Conservation (phyloP, 2,329 filamentous ascomycete species). For the Davidsoniella virescens region DNA sequence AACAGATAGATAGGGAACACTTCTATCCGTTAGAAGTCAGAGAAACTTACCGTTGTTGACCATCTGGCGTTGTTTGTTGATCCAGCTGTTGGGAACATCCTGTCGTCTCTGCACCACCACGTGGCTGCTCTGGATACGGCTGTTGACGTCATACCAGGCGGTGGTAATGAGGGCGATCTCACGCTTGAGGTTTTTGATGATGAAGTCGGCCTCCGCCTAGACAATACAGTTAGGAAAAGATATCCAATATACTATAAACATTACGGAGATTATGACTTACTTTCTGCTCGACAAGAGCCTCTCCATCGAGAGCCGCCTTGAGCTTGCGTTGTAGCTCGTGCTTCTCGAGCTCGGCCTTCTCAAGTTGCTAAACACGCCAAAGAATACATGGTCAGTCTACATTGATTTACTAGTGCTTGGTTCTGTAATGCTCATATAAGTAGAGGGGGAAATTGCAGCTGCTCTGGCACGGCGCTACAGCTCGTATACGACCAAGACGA, state of each 20-base stretch:
- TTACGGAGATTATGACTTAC: constrained; percentile 23
- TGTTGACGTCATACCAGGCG: constrained; percentile 76
- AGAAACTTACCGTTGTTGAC: constrained; percentile 29
- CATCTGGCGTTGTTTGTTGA: constrained; percentile 65
- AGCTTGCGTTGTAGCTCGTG: constrained; percentile 38
- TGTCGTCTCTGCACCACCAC: constrained; percentile 60
- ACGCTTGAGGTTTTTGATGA: constrained; percentile 53
- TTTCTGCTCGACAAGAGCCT: constrained; percentile 34
- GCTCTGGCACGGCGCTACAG: neutral
- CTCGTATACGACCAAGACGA: neutral
- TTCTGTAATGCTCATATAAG: neutral
- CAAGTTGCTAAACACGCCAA: constrained; percentile 33
- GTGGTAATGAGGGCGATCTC: constrained; percentile 65
- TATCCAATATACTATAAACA: neutral
- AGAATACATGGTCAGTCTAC: constrained; percentile 13
- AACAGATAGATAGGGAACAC: too few relatives aligned
- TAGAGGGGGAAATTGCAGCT: neutral
- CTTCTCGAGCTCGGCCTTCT: constrained; percentile 39
- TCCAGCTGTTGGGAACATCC: constrained; percentile 64
- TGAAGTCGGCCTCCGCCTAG: constrained; percentile 35
- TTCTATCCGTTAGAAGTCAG: neutral
- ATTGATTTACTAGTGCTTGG: neutral
- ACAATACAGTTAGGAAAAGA: neutral
- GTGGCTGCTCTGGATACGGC: constrained; percentile 66
- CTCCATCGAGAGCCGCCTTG: constrained; percentile 35